Evolutionary conservation across 2,329 filamentous ascomycete species (phyloP).

Genomic region (Pseudogymnoascus verrucosus): DNA sequence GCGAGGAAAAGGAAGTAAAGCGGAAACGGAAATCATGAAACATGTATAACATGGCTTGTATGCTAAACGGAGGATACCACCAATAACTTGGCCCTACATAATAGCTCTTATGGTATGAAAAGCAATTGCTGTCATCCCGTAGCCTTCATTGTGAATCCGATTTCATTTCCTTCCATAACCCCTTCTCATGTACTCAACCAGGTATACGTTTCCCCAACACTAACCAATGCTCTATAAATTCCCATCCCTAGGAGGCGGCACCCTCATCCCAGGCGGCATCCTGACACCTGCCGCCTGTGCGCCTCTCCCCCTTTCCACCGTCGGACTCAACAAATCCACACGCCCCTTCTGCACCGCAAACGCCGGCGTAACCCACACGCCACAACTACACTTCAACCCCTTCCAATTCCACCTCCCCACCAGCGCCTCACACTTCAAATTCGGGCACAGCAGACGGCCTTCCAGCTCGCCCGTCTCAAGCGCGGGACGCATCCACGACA

Average conservation of each 20-base stretch:
- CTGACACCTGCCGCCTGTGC: slow-evolving; percentile 38
- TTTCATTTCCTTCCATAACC: neutral
- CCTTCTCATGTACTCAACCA: neutral
- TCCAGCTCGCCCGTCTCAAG: slow-evolving; percentile 75
- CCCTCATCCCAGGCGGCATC: slow-evolving; percentile 43
- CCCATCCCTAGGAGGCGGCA: neutral
- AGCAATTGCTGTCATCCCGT: neutral
- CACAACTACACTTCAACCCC: slow-evolving; percentile 86
- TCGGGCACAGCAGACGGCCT: slow-evolving; percentile 78
- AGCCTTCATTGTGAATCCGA: neutral
- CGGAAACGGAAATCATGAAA: neutral
- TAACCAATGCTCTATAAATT: neutral
- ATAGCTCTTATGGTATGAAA: slow-evolving; percentile 4
- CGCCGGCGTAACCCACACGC: slow-evolving; percentile 81
- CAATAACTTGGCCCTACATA: slow-evolving; percentile 1
- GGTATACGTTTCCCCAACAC: neutral
- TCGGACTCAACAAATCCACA: slow-evolving; percentile 48
- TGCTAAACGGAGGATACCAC: neutral
- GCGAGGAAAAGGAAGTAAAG: slow-evolving; percentile 6
- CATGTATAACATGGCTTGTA: slow-evolving; percentile 6
- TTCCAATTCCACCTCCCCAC: slow-evolving; percentile 96
- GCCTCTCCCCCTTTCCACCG: slow-evolving; percentile 10
- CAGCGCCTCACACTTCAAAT: slow-evolving; percentile 66
- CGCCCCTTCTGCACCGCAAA: slow-evolving; percentile 77
- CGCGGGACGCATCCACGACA: slow-evolving; percentile 88